Percentiles rank a stretch among this genome's conserved stretches.
phyloP scores from a whole-genome alignment of 2,329 filamentous ascomycete species.

The Fusarium sp. region DNA sequence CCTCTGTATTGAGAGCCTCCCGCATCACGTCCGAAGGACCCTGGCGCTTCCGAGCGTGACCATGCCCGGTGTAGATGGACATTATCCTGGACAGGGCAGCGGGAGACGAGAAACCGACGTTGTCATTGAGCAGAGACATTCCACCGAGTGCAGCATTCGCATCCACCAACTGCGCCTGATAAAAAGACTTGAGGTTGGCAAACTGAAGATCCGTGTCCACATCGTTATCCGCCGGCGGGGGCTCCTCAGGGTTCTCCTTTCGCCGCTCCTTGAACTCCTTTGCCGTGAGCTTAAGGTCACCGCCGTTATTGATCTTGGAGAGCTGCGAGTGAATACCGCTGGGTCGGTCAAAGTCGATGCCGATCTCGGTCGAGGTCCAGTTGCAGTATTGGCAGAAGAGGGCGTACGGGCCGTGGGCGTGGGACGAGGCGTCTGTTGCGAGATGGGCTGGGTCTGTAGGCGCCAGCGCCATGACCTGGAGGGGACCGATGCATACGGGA shows the following conservation, averaged over 20 bases:
- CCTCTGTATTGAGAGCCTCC: conserved; percentile 73
- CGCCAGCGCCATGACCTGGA: conserved; percentile 77
- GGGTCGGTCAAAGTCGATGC: conserved; percentile 86
- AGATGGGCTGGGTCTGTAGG: conserved; percentile 57
- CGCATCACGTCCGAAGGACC: conserved; percentile 77
- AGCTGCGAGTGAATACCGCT: conserved; percentile 86
- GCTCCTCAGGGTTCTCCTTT: conserved; percentile 54
- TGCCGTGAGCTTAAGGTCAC: conserved; percentile 58
- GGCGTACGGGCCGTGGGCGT: conserved; percentile 67
- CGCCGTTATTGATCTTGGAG: conserved; percentile 71
- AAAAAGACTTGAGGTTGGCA: conserved; percentile 77
- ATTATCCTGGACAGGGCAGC: conserved; percentile 86
- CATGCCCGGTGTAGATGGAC: conserved; percentile 80
- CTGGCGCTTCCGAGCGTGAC: conserved; percentile 69
- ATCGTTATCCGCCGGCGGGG: conserved; percentile 53
- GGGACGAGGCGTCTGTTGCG: conserved; percentile 50
- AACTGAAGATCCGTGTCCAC: conserved; percentile 75
- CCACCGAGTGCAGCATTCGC: conserved; percentile 61
- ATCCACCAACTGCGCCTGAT: conserved; percentile 77
- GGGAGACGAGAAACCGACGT: conserved; percentile 72
- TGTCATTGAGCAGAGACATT: conserved; percentile 49
- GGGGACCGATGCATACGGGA: conserved; percentile 82
- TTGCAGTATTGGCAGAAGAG: conserved; percentile 89
- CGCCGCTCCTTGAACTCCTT: conserved; percentile 62
- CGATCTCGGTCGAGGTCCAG: conserved; percentile 90